Evolutionary conservation across 2,329 filamentous ascomycete genomes (phyloP).

Genomic region (Pyrenochaeta sp.): DNA sequence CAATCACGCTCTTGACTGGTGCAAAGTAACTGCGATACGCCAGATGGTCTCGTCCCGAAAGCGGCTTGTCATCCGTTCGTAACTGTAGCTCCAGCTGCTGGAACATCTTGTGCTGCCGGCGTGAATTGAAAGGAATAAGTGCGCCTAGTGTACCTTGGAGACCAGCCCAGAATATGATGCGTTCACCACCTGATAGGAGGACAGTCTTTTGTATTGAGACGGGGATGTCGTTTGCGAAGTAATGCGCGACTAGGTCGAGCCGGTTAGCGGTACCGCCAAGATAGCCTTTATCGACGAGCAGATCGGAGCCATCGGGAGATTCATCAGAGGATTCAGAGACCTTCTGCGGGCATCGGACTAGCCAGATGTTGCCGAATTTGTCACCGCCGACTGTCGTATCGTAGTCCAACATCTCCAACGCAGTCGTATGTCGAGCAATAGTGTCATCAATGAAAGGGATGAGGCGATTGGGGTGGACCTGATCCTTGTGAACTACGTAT

Average conservation of each 20-base stretch:
- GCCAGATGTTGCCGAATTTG: conserved; percentile 97
- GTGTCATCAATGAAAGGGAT: conserved; percentile 95
- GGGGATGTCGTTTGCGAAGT: conserved; percentile 90
- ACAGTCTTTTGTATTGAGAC: conserved; percentile 89
- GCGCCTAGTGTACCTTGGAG: conserved; percentile 94
- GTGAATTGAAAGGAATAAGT: conserved; percentile 87
- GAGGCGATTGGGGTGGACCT: conserved; percentile 78
- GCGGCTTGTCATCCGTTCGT: conserved; percentile 76
- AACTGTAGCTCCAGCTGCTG: conserved; percentile 91
- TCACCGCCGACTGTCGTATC: conserved; percentile 94
- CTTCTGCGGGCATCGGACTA: conserved; percentile 86
- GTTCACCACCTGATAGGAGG: conserved; percentile 88
- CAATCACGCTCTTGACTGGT: conserved; percentile 94
- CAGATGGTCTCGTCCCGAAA: conserved; percentile 92
- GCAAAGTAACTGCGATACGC: conserved; percentile 97
- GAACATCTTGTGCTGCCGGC: conserved; percentile 98
- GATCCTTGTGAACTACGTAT: conserved; percentile 90
- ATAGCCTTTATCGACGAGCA: conserved; percentile 90
- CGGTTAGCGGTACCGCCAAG: conserved; percentile 89
- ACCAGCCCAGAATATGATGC: conserved; percentile 91
- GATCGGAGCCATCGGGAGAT: conserved; percentile 85
- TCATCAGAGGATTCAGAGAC: conserved; percentile 91
- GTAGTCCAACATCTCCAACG: conserved; percentile 94
- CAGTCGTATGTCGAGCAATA: conserved; percentile 88
- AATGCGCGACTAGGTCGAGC: conserved; percentile 84